Evolutionary conservation across 441 rosid genomes (phyloP).

Genomic region (Erodium moschatum): DNA sequence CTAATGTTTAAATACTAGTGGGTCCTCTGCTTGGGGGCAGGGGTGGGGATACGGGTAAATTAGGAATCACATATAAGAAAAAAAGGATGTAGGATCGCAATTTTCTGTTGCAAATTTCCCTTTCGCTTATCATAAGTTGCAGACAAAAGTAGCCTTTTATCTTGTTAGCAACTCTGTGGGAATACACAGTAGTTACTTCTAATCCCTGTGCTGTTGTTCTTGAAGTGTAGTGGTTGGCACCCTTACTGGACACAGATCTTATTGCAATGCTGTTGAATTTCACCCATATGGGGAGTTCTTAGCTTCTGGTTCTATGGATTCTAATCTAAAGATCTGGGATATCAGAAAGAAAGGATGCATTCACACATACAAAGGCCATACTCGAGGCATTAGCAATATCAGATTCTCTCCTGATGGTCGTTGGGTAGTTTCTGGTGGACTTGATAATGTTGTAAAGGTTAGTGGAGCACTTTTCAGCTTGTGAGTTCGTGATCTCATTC

Average conservation of each 20-base stretch:
- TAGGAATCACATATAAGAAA: too few species aligned
- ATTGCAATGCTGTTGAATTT: constrained; percentile 75
- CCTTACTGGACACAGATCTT: constrained; percentile 84
- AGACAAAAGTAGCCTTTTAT: background rate
- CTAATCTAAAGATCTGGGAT: constrained; percentile 88
- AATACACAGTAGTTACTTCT: constrained; percentile 22
- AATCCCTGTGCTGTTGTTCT: constrained; percentile 38
- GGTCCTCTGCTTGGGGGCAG: too few species aligned
- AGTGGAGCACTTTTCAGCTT: background rate
- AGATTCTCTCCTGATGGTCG: constrained; percentile 95
- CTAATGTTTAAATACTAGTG: too few species aligned
- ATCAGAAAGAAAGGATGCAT: constrained; percentile 84
- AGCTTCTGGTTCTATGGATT: constrained; percentile 84
- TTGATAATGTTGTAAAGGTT: constrained; percentile 83
- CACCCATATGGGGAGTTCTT: constrained; percentile 95
- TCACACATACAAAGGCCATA: constrained; percentile 90
- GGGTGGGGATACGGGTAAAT: too few species aligned
- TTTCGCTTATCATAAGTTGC: background rate
- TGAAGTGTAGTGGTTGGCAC: constrained; percentile 97
- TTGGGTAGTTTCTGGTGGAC: constrained; percentile 98
- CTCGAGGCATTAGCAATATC: constrained; percentile 62
- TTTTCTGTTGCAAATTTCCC: background rate
- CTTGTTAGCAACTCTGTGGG: background rate
- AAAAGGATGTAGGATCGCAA: background rate
- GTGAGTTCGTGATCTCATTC: background rate